These are phyloP conservation scores for Oryza australiensis DNA, from an alignment of 176 grass and related monocot genomes.

Conservation along the genomic window DNA sequence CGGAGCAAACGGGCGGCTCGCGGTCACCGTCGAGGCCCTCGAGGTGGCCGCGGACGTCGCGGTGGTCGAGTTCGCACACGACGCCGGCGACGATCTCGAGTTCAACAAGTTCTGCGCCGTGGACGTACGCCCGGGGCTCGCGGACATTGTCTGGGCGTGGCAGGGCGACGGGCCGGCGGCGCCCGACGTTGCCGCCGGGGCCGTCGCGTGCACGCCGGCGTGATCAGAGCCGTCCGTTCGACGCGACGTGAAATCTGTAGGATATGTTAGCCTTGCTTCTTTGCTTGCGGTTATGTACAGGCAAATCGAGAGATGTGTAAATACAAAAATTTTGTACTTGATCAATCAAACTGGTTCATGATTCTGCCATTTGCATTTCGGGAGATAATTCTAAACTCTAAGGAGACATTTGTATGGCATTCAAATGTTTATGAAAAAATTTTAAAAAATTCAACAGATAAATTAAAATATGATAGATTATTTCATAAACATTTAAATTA, in stretches of 20 bases:
- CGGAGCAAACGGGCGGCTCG: slow-evolving; percentile 43
- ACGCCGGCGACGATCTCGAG: slow-evolving; percentile 69
- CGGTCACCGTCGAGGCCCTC: slow-evolving; percentile 69
- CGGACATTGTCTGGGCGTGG: slow-evolving; percentile 94
- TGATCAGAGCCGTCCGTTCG: not conserved
- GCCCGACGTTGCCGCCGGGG: not conserved
- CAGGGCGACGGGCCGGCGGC: slow-evolving; percentile 51
- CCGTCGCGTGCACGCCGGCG: slow-evolving; percentile 2
- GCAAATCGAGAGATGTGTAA: slow-evolving; percentile 12
- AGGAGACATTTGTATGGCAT: no score
- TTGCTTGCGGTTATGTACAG: slow-evolving; percentile 16
- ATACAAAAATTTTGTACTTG: slow-evolving; percentile 24
- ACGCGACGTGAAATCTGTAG: not conserved
- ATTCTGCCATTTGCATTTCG: not conserved
- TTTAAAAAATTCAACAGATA: no score
- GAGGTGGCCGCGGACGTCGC: slow-evolving; percentile 64
- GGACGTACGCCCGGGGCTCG: slow-evolving; percentile 59
- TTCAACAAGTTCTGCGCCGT: slow-evolving; percentile 81
- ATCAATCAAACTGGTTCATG: slow-evolving; percentile 10
- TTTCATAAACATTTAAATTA: no score
- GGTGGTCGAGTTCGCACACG: slow-evolving; percentile 72
- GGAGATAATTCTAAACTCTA: no score
- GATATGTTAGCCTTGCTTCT: not conserved
- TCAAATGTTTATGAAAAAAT: no score
- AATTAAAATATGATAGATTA: no score